Percentiles rank a stretch among this genome's conserved stretches.
These are phyloP conservation scores for Colletotrichum limetticola DNA, from an alignment of 2,329 filamentous ascomycete genomes.

Conservation along the genomic window DNA sequence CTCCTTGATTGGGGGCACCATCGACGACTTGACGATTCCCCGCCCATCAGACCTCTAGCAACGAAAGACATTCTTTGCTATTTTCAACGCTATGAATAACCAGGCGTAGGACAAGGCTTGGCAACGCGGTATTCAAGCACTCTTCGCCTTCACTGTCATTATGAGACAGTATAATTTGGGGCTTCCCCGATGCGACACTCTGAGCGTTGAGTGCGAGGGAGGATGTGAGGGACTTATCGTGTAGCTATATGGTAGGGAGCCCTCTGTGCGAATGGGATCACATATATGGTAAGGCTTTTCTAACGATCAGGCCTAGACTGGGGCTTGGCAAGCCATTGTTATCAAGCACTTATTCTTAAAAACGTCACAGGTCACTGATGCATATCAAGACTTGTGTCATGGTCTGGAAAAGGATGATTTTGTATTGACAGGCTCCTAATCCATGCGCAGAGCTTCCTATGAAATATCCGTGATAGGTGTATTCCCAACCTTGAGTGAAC, in stretches of 20 bases:
- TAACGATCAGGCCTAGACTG: background rate
- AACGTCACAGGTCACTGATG: background rate
- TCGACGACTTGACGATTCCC: too few species aligned
- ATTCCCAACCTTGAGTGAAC: background rate
- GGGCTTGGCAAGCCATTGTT: background rate
- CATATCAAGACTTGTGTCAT: background rate
- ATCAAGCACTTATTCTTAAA: background rate
- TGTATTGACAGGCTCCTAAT: slow-evolving; percentile 31
- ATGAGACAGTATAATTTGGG: too few species aligned
- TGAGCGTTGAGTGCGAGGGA: background rate
- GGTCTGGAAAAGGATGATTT: slow-evolving; percentile 14
- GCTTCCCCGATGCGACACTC: background rate
- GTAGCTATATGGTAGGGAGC: background rate
- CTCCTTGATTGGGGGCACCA: background rate
- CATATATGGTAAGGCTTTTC: background rate
- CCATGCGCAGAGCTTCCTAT: slow-evolving; percentile 33
- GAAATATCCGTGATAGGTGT: slow-evolving; percentile 10
- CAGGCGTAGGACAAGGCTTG: background rate
- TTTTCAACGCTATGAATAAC: too few species aligned
- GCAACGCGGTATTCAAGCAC: slow-evolving; percentile 1
- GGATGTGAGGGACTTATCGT: background rate
- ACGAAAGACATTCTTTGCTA: too few species aligned
- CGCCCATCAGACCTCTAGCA: too few species aligned
- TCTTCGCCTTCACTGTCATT: background rate
- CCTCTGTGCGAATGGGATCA: too few species aligned